Evolutionary conservation across 1,284 basidiomycete genomes (phyloP).

Genomic region (Puccinia novopanici): DNA sequence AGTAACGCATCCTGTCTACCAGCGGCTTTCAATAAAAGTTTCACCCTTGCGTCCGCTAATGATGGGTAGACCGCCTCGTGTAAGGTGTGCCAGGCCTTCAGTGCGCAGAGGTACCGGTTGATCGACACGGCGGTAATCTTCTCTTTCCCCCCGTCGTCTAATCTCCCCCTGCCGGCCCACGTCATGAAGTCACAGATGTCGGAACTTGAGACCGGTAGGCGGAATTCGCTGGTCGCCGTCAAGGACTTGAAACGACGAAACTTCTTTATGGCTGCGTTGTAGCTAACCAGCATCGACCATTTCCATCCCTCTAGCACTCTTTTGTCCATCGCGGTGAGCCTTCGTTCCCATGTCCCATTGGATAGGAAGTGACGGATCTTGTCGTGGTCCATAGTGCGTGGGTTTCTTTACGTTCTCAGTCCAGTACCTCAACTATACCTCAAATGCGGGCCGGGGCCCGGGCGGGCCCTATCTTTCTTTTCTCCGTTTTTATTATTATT

Average conservation of each 20-base stretch:
- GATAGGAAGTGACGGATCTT: background rate
- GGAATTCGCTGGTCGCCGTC: background rate
- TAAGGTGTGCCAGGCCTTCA: conserved; percentile 14
- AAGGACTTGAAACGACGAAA: background rate
- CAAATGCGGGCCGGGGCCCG: no score
- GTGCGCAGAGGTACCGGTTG: conserved; percentile 4
- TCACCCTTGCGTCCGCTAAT: background rate
- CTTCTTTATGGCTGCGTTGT: conserved; percentile 14
- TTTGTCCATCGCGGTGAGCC: background rate
- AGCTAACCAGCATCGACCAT: background rate
- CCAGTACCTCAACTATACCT: no score
- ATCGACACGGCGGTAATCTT: background rate
- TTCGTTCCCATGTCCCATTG: background rate
- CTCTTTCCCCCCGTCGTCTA: background rate
- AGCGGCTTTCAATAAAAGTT: background rate
- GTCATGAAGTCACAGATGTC: background rate
- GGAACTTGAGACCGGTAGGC: background rate
- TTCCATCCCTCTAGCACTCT: conserved; percentile 9
- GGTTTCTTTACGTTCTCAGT: background rate
- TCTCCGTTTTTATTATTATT: no score
- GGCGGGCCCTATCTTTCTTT: no score
- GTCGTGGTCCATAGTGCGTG: background rate
- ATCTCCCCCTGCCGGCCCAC: background rate
- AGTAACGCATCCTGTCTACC: background rate
- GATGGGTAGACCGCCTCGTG: background rate